Percentiles rank a stretch among this genome's conserved stretches.
Conservation (phyloP, 768 basidiomycete species). For the Naganishia kalamii region DNA sequence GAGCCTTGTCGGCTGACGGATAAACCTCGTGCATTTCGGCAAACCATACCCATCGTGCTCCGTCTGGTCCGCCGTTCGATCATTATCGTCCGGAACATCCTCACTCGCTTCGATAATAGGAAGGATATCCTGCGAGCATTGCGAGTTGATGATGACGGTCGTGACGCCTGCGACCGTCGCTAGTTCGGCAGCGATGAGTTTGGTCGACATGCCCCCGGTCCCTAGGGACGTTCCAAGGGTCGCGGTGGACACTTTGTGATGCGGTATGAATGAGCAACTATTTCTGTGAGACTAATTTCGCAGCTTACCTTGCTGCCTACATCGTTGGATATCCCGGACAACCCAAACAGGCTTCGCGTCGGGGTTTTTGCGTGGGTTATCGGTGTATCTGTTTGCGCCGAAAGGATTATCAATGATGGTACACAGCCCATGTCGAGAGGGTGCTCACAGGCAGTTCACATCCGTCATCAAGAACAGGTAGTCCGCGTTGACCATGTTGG, state of each 20-base stretch:
- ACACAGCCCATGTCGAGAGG: background rate
- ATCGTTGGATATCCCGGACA: slow-evolving; percentile 73
- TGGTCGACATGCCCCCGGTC: slow-evolving; percentile 99
- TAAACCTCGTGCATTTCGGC: slow-evolving; percentile 88
- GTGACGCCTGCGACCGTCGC: slow-evolving; percentile 91
- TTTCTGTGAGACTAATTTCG: background rate
- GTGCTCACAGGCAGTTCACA: slow-evolving; percentile 67
- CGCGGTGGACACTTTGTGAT: slow-evolving; percentile 69
- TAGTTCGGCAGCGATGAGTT: slow-evolving; percentile 95
- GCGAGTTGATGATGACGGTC: slow-evolving; percentile 82
- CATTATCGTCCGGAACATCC: slow-evolving; percentile 20
- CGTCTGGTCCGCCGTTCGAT: background rate
- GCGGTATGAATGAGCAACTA: background rate
- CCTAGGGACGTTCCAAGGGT: slow-evolving; percentile 89
- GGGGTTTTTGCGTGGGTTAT: slow-evolving; percentile 88
- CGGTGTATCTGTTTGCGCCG: slow-evolving; percentile 58
- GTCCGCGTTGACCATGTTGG: slow-evolving; percentile 95
- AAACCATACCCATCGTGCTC: slow-evolving; percentile 3
- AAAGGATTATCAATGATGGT: background rate
- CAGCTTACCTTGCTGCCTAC: slow-evolving; percentile 67
- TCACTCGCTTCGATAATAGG: slow-evolving; percentile 60
- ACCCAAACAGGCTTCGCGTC: slow-evolving; percentile 70
- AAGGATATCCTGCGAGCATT: slow-evolving; percentile 65
- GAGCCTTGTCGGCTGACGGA: slow-evolving; percentile 42
- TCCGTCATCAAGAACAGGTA: slow-evolving; percentile 95